Evolutionary conservation across 2,329 filamentous ascomycete species (phyloP).

Genomic region (Fusarium nisikadoi): DNA sequence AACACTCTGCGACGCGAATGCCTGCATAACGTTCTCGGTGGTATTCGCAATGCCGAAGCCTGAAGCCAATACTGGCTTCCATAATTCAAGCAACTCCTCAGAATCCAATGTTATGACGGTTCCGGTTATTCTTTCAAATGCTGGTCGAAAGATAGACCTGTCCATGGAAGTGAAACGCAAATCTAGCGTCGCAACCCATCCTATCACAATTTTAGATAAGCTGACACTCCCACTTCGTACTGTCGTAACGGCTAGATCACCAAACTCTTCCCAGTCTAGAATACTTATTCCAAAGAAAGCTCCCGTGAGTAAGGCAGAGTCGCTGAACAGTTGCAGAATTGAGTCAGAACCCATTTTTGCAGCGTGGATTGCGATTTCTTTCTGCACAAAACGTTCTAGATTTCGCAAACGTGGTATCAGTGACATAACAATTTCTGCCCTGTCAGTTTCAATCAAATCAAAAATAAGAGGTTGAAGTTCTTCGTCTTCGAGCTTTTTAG

Average conservation of each 20-base stretch:
- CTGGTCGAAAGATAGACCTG: too few relatives aligned
- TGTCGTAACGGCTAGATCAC: rapidly evolving
- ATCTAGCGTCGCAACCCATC: rapidly evolving
- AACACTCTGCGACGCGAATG: rapidly evolving
- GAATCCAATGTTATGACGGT: too few relatives aligned
- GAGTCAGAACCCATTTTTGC: rapidly evolving
- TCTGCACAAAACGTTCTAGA: rapidly evolving
- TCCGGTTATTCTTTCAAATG: too few relatives aligned
- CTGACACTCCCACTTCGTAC: rapidly evolving
- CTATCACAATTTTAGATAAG: rapidly evolving
- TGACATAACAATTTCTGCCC: rapidly evolving
- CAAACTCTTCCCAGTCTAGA: too few relatives aligned
- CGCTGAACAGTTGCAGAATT: rapidly evolving
- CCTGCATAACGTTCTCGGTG: neutral
- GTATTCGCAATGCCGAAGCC: neutral
- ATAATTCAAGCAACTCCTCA: rapidly evolving
- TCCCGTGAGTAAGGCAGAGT: rapidly evolving
- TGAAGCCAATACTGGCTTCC: neutral
- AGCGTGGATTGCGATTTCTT: rapidly evolving
- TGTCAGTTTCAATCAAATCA: rapidly evolving
- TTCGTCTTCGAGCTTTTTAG: rapidly evolving
- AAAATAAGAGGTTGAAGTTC: neutral
- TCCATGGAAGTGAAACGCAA: neutral
- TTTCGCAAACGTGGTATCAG: rapidly evolving
- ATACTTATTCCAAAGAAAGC: neutral